phyloP scores from a whole-genome alignment of 192 early-diverging fungal genomes.

The Coemansia sp. region DNA sequence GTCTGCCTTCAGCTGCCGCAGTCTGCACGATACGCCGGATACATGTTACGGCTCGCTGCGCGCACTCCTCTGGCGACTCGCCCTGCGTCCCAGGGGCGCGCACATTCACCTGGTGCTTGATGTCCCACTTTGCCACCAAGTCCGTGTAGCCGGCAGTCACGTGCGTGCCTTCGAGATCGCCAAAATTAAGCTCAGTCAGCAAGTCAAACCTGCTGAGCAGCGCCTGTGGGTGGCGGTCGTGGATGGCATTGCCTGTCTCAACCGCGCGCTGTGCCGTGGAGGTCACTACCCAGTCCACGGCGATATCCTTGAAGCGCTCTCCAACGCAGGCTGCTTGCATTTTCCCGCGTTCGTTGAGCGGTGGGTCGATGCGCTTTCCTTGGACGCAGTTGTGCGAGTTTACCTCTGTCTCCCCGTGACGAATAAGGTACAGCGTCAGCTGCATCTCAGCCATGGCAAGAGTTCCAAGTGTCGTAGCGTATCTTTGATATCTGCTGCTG shows the following conservation, averaged over 20 bases:
- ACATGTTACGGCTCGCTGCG: slow-evolving; percentile 25
- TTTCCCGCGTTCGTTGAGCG: slow-evolving; percentile 43
- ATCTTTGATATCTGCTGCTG: slow-evolving; percentile 8
- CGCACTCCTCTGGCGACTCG: slow-evolving; percentile 30
- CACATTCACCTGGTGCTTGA: slow-evolving; percentile 10
- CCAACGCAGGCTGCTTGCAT: slow-evolving; percentile 36
- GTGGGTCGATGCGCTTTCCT: slow-evolving; percentile 45
- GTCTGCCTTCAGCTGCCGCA: slow-evolving; percentile 16
- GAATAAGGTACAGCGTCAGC: slow-evolving; percentile 41
- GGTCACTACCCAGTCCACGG: slow-evolving; percentile 49
- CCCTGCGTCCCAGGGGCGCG: slow-evolving; percentile 20
- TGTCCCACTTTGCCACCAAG: slow-evolving; percentile 28
- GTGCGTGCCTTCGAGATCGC: slow-evolving; percentile 39
- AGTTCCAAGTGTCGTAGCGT: too few species aligned
- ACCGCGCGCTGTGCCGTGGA: slow-evolving; percentile 30
- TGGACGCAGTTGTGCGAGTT: slow-evolving; percentile 46
- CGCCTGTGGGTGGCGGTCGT: slow-evolving; percentile 19
- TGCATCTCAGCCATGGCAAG: neutral
- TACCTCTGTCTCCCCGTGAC: slow-evolving; percentile 53
- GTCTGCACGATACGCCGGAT: slow-evolving; percentile 17
- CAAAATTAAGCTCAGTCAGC: slow-evolving; percentile 44
- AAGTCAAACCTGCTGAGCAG: slow-evolving; percentile 15
- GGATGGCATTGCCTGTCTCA: slow-evolving; percentile 32
- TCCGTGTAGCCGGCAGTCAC: slow-evolving; percentile 42
- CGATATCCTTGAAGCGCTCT: slow-evolving; percentile 19